Conservation (phyloP, 106 monocot genomes). For the Posidonia australis region DNA sequence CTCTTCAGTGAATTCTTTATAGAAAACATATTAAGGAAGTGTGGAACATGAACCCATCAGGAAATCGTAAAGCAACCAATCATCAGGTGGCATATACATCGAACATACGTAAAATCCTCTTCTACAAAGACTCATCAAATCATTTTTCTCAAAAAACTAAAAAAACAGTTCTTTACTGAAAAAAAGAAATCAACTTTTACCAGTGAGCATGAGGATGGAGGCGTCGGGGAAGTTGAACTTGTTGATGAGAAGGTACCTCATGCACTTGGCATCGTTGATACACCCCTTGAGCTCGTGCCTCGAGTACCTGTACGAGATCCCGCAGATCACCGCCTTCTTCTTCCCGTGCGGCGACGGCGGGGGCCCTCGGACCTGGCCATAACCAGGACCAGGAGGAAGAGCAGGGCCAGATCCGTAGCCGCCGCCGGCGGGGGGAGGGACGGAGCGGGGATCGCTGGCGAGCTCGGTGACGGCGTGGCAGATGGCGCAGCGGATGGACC, state of each 20-base stretch:
- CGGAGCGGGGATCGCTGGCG: not conserved
- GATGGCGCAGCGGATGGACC: conserved; percentile 21
- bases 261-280: conserved; percentile 25
- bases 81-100: no score
- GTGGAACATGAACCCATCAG: no score
- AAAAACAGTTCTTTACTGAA: no score
- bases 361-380: not conserved
- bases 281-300: conserved; percentile 20
- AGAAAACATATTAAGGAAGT: no score
- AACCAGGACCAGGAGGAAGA: not conserved
- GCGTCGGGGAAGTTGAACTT: conserved; percentile 18
- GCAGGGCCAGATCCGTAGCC: conserved; percentile 1
- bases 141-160: no score
- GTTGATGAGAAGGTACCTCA: conserved; percentile 12
- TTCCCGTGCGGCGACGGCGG: conserved; percentile 8
- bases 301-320: conserved; percentile 16
- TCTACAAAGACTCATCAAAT: no score
- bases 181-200: not conserved
- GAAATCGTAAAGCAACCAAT: no score
- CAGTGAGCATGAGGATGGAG: conserved; percentile 17
- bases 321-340: conserved; percentile 22
- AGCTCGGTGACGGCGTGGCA: conserved; percentile 23
- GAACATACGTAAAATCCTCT: no score
- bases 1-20: no score
- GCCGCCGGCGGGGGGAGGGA: not conserved